Conservation (phyloP, 441 rosid species). For the Gossypium schwendimanii region DNA sequence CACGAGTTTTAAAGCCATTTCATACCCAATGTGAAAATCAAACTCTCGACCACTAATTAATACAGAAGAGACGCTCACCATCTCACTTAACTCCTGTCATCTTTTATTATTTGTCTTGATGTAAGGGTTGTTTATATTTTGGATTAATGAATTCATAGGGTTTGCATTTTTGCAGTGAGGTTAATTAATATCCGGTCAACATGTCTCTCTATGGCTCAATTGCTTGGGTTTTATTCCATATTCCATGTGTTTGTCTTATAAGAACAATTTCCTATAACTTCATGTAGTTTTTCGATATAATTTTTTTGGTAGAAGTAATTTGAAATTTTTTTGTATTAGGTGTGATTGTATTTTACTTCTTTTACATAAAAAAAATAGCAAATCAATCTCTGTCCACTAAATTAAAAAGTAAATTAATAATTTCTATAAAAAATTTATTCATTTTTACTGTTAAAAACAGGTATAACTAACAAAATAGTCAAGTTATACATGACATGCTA, state of each 20-base stretch:
- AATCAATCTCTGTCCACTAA: too few relatives aligned
- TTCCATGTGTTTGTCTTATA: conserved; percentile 82
- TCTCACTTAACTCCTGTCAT: fast-evolving
- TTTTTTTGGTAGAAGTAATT: not conserved
- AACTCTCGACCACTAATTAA: too few relatives aligned
- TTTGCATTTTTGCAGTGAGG: not conserved
- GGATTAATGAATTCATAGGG: conserved; percentile 29
- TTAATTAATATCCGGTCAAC: conserved; percentile 44
- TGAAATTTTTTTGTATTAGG: too few relatives aligned
- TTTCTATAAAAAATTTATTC: too few relatives aligned
- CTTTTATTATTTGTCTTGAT: too few relatives aligned
- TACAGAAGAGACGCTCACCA: fast-evolving
- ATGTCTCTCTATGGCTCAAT: conserved; percentile 42
- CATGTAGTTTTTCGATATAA: not conserved
- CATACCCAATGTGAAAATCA: fast-evolving
- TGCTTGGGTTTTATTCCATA: conserved; percentile 59
- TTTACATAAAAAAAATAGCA: too few relatives aligned
- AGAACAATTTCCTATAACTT: conserved; percentile 2
- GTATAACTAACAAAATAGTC: too few relatives aligned
- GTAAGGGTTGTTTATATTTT: not conserved
- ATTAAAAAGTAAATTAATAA: too few relatives aligned
- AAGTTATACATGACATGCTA: too few relatives aligned
- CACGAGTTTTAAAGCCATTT: too few relatives aligned
- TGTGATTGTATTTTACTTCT: too few relatives aligned
- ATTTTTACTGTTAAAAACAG: too few relatives aligned